Percentiles rank a stretch among this genome's conserved stretches.
These are phyloP conservation scores for Sideroxylon spinosum DNA, from an alignment of 179 eudicot genomes.

Conservation along the genomic window DNA sequence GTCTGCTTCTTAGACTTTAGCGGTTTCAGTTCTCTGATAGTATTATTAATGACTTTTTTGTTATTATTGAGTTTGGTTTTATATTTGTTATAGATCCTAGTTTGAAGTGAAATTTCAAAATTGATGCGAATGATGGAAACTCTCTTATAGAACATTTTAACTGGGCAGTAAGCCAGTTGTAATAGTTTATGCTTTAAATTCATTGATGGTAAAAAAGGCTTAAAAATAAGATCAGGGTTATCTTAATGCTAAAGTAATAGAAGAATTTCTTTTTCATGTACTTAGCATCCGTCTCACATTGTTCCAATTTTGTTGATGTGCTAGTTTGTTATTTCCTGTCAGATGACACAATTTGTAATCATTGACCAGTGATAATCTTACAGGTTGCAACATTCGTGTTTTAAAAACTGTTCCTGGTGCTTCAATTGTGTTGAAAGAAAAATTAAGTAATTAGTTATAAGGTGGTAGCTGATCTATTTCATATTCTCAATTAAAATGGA, in stretches of 20 bases:
- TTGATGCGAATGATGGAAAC: background rate
- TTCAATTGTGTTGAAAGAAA: background rate
- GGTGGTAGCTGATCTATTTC: slow-evolving; percentile 1
- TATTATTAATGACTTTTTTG: background rate
- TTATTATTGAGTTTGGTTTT: background rate
- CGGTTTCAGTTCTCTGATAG: background rate
- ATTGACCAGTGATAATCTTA: background rate
- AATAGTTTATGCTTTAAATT: background rate
- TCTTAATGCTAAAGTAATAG: background rate
- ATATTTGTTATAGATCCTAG: background rate
- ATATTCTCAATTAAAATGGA: slow-evolving; percentile 7
- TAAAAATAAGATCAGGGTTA: background rate
- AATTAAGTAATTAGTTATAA: background rate
- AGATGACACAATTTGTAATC: slow-evolving; percentile 2
- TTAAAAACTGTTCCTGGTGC: background rate
- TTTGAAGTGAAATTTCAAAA: background rate
- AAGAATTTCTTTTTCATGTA: background rate
- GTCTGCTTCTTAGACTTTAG: background rate
- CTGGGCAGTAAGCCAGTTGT: background rate
- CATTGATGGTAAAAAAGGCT: background rate
- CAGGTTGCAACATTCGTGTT: background rate
- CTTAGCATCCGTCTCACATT: background rate
- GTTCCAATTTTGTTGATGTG: slow-evolving; percentile 8
- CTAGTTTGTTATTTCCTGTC: slow-evolving; percentile 4
- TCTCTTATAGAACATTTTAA: background rate